phyloP scores from a whole-genome alignment of 257 asterid species.

The Petunia secreta region DNA sequence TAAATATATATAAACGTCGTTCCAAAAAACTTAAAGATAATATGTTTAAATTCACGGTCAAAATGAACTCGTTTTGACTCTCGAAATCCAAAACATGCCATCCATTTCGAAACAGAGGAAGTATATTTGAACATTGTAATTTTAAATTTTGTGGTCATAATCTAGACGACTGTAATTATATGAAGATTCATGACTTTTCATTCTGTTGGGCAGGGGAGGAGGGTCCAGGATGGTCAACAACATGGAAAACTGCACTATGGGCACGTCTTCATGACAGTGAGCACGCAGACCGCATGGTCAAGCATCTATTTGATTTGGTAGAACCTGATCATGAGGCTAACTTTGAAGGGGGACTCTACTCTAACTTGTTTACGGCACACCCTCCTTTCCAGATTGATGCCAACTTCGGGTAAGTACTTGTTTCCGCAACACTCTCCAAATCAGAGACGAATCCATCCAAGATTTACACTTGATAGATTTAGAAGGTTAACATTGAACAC shows the following conservation, averaged over 20 bases:
- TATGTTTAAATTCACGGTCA: no score
- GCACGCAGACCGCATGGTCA: slow-evolving; percentile 71
- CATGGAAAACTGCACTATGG: slow-evolving; percentile 76
- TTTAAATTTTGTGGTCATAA: no score
- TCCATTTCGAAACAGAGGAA: no score
- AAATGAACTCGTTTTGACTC: no score
- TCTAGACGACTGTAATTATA: neutral
- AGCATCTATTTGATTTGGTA: slow-evolving; percentile 61
- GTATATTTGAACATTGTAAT: no score
- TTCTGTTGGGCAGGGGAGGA: slow-evolving; percentile 58
- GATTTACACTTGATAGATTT: no score
- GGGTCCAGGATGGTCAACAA: slow-evolving; percentile 90
- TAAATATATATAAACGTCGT: no score
- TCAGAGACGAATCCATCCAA: no score
- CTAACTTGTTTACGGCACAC: slow-evolving; percentile 74
- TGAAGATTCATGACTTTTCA: neutral
- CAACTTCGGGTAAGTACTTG: slow-evolving; percentile 64
- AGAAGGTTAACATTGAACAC: no score
- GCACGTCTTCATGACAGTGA: slow-evolving; percentile 68
- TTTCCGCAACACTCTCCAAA: neutral
- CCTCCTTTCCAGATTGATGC: slow-evolving; percentile 94
- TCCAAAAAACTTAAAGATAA: no score
- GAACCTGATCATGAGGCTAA: slow-evolving; percentile 54
- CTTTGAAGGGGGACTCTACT: slow-evolving; percentile 74
- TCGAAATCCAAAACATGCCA: no score